Conservation (phyloP, 2,329 filamentous ascomycete genomes). For the Proliferodiscus dingleyae region DNA sequence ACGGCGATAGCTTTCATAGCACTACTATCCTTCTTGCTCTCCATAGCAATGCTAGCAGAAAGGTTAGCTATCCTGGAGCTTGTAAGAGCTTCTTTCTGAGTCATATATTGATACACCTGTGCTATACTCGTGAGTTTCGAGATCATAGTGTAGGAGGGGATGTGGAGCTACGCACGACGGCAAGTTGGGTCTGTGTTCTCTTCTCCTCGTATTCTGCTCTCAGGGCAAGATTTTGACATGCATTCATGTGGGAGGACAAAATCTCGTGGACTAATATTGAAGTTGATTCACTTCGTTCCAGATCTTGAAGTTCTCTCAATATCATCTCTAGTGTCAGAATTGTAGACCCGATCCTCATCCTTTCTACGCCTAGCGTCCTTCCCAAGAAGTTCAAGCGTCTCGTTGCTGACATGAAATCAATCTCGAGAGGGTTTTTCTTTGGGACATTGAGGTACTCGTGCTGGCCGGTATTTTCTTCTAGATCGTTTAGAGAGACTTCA, state of each 20-base stretch:
- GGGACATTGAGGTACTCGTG: conserved; percentile 8
- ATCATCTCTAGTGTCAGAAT: not conserved
- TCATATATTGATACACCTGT: conserved; percentile 9
- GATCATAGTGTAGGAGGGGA: not conserved
- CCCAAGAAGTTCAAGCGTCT: conserved; percentile 1
- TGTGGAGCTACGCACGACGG: conserved; percentile 2
- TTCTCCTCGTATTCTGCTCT: conserved; percentile 11
- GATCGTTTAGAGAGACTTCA: not conserved
- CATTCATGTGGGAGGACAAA: conserved; percentile 5
- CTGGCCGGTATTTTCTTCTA: conserved; percentile 10
- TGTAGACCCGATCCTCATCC: not conserved
- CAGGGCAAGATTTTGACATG: conserved; percentile 5
- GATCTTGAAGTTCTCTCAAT: not conserved
- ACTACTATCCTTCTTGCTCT: conserved; percentile 30
- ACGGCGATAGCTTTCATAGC: conserved; percentile 37
- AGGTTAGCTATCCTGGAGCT: conserved; percentile 2
- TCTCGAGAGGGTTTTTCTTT: conserved; percentile 5
- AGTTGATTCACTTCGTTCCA: not conserved
- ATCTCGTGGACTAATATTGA: conserved; percentile 3
- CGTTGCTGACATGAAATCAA: conserved; percentile 8
- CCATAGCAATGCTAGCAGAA: conserved; percentile 14
- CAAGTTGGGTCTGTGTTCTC: conserved; percentile 9
- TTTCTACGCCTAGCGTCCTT: conserved; percentile 1
- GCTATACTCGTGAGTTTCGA: no score
- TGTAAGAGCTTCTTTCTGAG: conserved; percentile 5